phyloP scores from a whole-genome alignment of 2,329 filamentous ascomycete genomes.

The Uncinocarpus reesii region DNA sequence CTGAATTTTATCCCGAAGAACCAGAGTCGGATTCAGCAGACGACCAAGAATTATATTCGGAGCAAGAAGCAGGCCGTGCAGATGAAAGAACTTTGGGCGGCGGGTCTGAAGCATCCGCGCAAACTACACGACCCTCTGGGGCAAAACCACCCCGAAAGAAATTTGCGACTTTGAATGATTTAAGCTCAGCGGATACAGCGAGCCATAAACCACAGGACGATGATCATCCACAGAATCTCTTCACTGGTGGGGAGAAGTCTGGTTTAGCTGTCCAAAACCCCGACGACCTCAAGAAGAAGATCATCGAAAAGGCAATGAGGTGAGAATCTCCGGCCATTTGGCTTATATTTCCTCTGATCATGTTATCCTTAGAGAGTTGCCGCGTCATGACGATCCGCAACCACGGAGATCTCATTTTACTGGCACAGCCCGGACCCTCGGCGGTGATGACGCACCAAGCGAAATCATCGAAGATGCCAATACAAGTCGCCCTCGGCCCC shows the following conservation, averaged over 20 bases:
- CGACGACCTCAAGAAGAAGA: conserved; percentile 44
- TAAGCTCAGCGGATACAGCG: conserved; percentile 31
- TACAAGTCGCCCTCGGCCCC: conserved; percentile 31
- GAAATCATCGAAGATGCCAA: conserved; percentile 45
- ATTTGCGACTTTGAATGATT: conserved; percentile 41
- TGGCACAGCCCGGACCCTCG: conserved; percentile 54
- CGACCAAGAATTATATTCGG: conserved; percentile 21
- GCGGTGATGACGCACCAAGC: conserved; percentile 54
- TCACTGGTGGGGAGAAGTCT: conserved; percentile 57
- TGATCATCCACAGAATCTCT: conserved; percentile 47
- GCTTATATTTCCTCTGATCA: conserved; percentile 12
- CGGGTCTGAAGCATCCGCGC: conserved; percentile 24
- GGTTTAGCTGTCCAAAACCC: conserved; percentile 59
- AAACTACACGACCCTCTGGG: conserved; percentile 25
- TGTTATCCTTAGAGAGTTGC: conserved; percentile 8
- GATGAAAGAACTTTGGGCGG: conserved; percentile 29
- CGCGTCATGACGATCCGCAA: conserved; percentile 37
- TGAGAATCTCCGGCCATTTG: conserved; percentile 1
- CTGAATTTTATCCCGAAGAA: conserved; percentile 49
- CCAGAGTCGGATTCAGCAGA: conserved; percentile 31
- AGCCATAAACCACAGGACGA: conserved; percentile 40
- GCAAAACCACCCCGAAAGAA: conserved; percentile 33
- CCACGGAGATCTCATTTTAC: conserved; percentile 42
- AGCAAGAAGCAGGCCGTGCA: conserved; percentile 14
- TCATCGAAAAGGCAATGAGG: conserved; percentile 38